phyloP scores from a whole-genome alignment of 2,329 filamentous ascomycete genomes.

The Leptographium radiaticola region DNA sequence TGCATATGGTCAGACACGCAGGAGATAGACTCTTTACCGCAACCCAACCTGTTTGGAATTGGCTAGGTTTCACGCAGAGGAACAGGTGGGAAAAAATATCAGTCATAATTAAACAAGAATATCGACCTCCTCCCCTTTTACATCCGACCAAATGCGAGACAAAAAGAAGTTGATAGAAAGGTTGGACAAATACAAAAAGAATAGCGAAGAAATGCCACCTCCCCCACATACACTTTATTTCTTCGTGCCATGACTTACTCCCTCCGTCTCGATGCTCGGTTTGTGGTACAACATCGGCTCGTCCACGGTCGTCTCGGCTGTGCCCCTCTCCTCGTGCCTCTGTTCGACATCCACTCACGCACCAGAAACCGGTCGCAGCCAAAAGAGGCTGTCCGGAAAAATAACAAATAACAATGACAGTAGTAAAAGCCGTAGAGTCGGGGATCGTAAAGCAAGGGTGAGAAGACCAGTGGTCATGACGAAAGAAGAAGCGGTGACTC shows the following conservation, averaged over 20 bases:
- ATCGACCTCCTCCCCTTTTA: conserved; percentile 8
- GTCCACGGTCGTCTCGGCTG: not conserved
- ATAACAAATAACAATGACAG: not conserved
- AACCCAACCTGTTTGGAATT: too few relatives aligned
- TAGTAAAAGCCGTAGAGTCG: conserved; percentile 1
- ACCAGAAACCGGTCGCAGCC: not conserved
- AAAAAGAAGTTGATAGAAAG: conserved; percentile 1
- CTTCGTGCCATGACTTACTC: not conserved
- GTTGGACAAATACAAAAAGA: not conserved
- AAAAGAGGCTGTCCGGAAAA: not conserved
- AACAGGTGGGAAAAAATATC: not conserved
- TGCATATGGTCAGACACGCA: too few relatives aligned
- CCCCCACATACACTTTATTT: not conserved
- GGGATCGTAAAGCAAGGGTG: not conserved
- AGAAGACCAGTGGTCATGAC: not conserved
- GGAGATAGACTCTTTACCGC: too few relatives aligned
- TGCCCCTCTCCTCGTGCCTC: not conserved
- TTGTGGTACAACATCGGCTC: not conserved
- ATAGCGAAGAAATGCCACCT: conserved; percentile 1
- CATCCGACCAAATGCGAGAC: not conserved
- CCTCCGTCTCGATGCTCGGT: not conserved
- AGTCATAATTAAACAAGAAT: conserved; percentile 9
- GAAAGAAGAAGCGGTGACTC: not conserved
- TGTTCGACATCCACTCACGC: not conserved
- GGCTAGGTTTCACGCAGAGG: too few relatives aligned